Evolutionary conservation across 225 moss, liverwort and hornwort genomes (phyloP), one percentile per base, ranked within the genome.

Genomic region (Anthoceros angustus): DNA sequence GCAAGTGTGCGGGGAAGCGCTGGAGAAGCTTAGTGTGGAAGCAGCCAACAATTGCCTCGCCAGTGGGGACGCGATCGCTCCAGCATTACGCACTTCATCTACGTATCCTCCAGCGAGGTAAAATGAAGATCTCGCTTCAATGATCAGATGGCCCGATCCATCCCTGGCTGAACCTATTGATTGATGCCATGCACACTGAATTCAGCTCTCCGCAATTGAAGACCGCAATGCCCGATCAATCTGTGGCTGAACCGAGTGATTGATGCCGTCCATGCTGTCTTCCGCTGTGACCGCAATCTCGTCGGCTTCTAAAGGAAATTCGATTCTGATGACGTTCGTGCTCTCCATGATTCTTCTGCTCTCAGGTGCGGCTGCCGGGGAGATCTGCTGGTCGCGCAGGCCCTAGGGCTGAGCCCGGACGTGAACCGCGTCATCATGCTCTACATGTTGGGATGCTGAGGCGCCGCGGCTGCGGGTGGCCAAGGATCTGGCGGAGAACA

Each of bases 391-490:
- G 72, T 98, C 5, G 78, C 95, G 2, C 78, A 77, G 42, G 42
- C 72, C 6, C 63, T 98, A 14, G 88, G 92, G 15, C 84, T 98
- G 0, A 80, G 88, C 38, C 72, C 76, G 9, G 84, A 87, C 46
- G 80, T 98, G 41, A 87, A 88, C 61, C 82, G 95, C 63, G 75
- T 91, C 20, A 46, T 80, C 91, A 86, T 91, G 91, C 77, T 95
- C 2, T 95, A 84, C 77, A 95, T 95, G 95, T 68, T 91, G 40
- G 95, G 95, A 5, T 95, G 95, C 72, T 91, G 95, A 0, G 95
- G 95, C 0, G 88, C 86, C 8, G 70, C 85, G 0, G 5, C 86
- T 95, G 45, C 91, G 95, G 10, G 79, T 91, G 0, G 88, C 88
- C n/a, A 91, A 91, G 40, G 95, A 95, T 62, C 65, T 95, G 66